Conservation (phyloP, 176 grass and related monocot genomes). For the Zea luxurians region DNA sequence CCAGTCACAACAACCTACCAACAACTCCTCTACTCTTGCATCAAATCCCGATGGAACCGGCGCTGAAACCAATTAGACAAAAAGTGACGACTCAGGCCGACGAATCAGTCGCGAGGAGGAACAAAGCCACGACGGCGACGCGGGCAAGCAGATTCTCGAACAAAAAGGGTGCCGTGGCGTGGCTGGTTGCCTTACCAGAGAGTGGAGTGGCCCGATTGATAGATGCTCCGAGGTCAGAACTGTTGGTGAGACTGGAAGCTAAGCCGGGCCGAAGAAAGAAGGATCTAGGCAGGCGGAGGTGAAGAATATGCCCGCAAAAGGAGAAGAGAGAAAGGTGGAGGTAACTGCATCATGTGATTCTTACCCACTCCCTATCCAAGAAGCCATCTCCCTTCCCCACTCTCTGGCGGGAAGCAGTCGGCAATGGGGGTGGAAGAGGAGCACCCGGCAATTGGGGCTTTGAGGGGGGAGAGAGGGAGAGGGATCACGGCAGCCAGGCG, state of each 20-base stretch:
- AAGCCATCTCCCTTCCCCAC: slow-evolving; percentile 9
- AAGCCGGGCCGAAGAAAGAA: slow-evolving; percentile 33
- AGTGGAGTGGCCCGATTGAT: background rate
- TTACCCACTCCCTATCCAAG: slow-evolving; percentile 27
- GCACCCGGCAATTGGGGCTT: slow-evolving; percentile 32
- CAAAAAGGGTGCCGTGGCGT: background rate
- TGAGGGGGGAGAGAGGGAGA: background rate
- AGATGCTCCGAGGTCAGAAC: slow-evolving; percentile 12
- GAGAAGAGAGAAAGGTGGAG: background rate
- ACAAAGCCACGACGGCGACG: background rate
- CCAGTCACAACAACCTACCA: slow-evolving; percentile 16
- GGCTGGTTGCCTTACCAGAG: slow-evolving; percentile 35
- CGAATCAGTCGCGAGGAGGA: slow-evolving; percentile 13
- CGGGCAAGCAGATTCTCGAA: slow-evolving; percentile 8
- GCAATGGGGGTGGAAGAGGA: slow-evolving; percentile 26
- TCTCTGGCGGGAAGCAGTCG: background rate
- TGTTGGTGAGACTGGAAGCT: slow-evolving; percentile 29
- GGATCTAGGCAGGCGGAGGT: slow-evolving; percentile 42
- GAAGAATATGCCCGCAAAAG: slow-evolving; percentile 38
- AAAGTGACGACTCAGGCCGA: slow-evolving; percentile 20
- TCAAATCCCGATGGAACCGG: background rate
- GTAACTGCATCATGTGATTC: slow-evolving; percentile 34
- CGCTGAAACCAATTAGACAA: slow-evolving; percentile 8
- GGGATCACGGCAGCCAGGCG: background rate
- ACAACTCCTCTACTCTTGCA: slow-evolving; percentile 9